Evolutionary conservation across 805 yeast species (phyloP).

Genomic region (Sugiyamaella mastotermitis): DNA sequence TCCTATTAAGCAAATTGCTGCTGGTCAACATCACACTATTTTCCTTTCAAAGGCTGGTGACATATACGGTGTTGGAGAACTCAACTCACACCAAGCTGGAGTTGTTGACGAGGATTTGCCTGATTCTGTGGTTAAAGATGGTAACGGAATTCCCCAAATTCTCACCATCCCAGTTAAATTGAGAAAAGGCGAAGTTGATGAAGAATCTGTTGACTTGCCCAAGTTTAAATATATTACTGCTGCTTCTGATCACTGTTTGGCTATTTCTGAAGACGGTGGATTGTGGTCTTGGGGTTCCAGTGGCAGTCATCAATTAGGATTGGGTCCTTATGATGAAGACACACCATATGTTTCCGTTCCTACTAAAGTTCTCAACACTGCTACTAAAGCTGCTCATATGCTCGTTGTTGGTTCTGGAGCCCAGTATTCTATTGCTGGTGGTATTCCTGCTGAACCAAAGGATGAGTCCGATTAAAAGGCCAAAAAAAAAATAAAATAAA

Average conservation of each 20-base stretch:
- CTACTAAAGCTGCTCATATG: slow-evolving; percentile 76
- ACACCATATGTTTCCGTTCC: slow-evolving; percentile 86
- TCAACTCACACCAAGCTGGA: slow-evolving; percentile 92
- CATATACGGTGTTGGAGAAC: slow-evolving; percentile 81
- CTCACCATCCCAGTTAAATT: slow-evolving; percentile 80
- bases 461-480: no score
- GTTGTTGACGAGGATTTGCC: slow-evolving; percentile 63
- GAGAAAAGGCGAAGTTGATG: slow-evolving; percentile 30
- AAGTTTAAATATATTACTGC: slow-evolving; percentile 56
- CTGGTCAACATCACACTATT: slow-evolving; percentile 92
- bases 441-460: slow-evolving; percentile 35
- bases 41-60: slow-evolving; percentile 70
- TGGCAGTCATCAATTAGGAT: slow-evolving; percentile 93
- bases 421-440: slow-evolving; percentile 88
- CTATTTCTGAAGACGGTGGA: slow-evolving; percentile 76
- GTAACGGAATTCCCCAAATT: slow-evolving; percentile 68
- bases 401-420: slow-evolving; percentile 87
- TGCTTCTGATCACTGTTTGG: slow-evolving; percentile 92
- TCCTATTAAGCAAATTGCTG: slow-evolving; percentile 53
- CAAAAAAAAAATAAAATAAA: no score
- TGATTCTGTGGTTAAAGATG: slow-evolving; percentile 66
- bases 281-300: slow-evolving; percentile 97
- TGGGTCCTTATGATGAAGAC: slow-evolving; percentile 84
- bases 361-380: slow-evolving; percentile 87
- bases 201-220: slow-evolving; percentile 34